Evolutionary conservation across 176 grass and related monocot species (phyloP).

Genomic region (Neostapfia colusana): DNA sequence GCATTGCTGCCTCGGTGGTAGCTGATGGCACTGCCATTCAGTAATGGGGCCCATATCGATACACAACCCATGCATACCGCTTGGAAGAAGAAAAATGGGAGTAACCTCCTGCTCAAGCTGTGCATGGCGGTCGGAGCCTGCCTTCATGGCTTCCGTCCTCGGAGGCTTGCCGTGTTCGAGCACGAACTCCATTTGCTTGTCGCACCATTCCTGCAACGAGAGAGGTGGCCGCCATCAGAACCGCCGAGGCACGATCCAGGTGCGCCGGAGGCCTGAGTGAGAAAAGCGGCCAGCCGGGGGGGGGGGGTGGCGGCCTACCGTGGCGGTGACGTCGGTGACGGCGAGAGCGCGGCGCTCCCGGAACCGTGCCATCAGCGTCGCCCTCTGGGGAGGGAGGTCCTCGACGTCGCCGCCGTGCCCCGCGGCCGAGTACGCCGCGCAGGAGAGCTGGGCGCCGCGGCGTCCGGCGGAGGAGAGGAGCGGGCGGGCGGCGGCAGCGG

Average conservation of each 20-base stretch:
- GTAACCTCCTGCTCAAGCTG: slow-evolving; percentile 86
- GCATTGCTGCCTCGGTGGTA: background rate
- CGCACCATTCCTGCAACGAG: slow-evolving; percentile 81
- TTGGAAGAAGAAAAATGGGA: slow-evolving; percentile 11
- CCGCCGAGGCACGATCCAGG: background rate
- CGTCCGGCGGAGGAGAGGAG: slow-evolving; percentile 37
- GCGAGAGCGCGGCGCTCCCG: slow-evolving; percentile 55
- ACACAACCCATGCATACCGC: background rate
- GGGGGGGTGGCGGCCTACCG: slow-evolving; percentile 38
- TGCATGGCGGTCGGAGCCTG: slow-evolving; percentile 70
- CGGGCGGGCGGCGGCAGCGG: slow-evolving; percentile 41
- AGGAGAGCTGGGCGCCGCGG: slow-evolving; percentile 35
- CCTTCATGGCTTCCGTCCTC: slow-evolving; percentile 80
- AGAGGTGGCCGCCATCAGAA: slow-evolving; percentile 7
- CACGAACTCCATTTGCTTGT: slow-evolving; percentile 89
- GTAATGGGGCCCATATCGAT: background rate
- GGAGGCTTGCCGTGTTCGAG: slow-evolving; percentile 57
- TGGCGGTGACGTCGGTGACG: slow-evolving; percentile 78
- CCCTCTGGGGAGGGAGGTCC: slow-evolving; percentile 41
- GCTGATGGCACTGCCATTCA: background rate
- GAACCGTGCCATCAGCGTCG: slow-evolving; percentile 53
- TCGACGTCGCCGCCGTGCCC: slow-evolving; percentile 56
- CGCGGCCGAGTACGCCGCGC: slow-evolving; percentile 27
- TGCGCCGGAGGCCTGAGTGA: background rate
- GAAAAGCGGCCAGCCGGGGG: background rate